phyloP scores from a whole-genome alignment of 192 early-diverging fungal species.

The Obelidium mucronatum region DNA sequence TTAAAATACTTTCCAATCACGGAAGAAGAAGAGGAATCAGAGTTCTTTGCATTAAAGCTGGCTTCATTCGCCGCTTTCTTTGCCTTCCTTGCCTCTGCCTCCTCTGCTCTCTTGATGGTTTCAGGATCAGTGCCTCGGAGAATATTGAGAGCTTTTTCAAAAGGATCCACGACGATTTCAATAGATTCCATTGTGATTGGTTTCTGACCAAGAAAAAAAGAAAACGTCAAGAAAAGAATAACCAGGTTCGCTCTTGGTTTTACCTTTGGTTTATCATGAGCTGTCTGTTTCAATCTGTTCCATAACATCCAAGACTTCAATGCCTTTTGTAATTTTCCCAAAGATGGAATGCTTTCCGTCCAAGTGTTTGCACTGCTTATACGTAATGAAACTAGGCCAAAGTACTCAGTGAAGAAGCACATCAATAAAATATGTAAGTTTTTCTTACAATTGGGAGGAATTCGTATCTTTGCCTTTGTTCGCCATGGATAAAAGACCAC shows the following conservation, averaged over 20 bases:
- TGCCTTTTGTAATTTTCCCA: constrained; percentile 91
- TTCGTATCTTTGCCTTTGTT: constrained; percentile 95
- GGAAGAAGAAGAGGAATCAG: constrained; percentile 7
- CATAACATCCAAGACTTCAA: constrained; percentile 80
- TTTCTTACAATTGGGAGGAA: constrained; percentile 71
- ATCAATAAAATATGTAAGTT: background rate
- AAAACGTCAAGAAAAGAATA: no score
- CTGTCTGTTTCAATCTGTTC: constrained; percentile 77
- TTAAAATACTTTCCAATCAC: constrained; percentile 75
- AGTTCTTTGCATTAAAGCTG: background rate
- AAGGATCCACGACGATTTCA: constrained; percentile 85
- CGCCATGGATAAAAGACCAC: constrained; percentile 94
- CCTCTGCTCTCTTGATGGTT: constrained; percentile 59
- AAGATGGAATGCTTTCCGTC: constrained; percentile 92
- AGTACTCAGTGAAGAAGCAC: background rate
- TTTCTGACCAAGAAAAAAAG: constrained; percentile 29
- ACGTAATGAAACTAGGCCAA: constrained; percentile 60
- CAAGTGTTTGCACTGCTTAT: constrained; percentile 50
- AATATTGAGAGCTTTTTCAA: constrained; percentile 74
- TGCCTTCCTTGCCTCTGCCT: constrained; percentile 78
- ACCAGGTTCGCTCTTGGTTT: background rate
- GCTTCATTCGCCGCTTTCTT: constrained; percentile 47
- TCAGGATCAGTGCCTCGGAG: constrained; percentile 58
- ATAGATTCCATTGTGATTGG: constrained; percentile 79
- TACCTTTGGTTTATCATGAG: constrained; percentile 72